Evolutionary conservation across 805 yeast species (phyloP).

Genomic region (Metschnikowia corniflorae): DNA sequence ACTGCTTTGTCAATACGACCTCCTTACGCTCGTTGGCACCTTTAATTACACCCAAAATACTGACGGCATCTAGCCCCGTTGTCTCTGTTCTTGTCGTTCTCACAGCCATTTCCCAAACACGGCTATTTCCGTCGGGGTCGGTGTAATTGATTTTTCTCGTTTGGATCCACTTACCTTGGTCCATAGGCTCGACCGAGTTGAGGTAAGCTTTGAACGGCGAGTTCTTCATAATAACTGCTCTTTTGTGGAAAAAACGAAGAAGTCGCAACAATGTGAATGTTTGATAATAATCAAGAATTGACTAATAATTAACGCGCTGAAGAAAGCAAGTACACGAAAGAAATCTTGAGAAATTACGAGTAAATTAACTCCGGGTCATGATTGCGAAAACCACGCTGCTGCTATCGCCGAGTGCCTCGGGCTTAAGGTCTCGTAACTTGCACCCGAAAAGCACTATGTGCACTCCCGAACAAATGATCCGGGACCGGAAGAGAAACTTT

Average conservation of each 20-base stretch:
- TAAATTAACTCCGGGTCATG: too few relatives aligned
- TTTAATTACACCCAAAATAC: constrained; percentile 70
- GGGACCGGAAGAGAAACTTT: too few relatives aligned
- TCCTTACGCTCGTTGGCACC: constrained; percentile 36
- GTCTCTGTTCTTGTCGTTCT: constrained; percentile 65
- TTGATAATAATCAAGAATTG: too few relatives aligned
- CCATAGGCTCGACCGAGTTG: constrained; percentile 31
- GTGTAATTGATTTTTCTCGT: constrained; percentile 61
- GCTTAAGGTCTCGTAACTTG: too few relatives aligned
- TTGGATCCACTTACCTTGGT: constrained; percentile 44
- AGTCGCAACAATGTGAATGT: constrained; percentile 3
- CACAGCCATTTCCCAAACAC: constrained; percentile 91
- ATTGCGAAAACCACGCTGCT: too few relatives aligned
- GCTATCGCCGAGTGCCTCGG: too few relatives aligned
- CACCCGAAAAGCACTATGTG: too few relatives aligned
- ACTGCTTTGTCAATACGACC: constrained; percentile 77
- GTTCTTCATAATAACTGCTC: constrained; percentile 5
- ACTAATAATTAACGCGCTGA: not conserved
- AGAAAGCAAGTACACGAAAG: not conserved
- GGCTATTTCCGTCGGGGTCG: constrained; percentile 64
- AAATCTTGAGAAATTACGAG: not conserved
- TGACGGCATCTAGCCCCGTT: constrained; percentile 82
- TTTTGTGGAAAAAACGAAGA: not conserved
- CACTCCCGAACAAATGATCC: too few relatives aligned
- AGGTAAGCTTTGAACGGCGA: constrained; percentile 37